Conservation (phyloP, 768 basidiomycete genomes). For the Pleurotus citrinopileatus region DNA sequence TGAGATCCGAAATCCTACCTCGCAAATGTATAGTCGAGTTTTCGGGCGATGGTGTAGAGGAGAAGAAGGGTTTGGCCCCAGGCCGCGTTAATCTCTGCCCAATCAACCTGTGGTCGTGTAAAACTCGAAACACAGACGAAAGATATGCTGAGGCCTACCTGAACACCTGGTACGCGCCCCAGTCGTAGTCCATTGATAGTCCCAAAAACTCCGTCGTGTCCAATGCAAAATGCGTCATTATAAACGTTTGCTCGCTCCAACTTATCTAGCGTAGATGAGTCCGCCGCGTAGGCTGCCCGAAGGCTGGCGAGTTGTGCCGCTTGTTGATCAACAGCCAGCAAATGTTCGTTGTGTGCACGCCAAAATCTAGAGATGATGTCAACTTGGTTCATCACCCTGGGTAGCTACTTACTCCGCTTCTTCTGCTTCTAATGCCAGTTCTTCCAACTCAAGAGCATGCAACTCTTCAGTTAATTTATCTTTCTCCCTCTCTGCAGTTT, state of each 20-base stretch:
- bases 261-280: conserved; percentile 75
- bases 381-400: not conserved
- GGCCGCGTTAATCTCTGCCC: conserved; percentile 98
- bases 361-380: conserved; percentile 60
- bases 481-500: conserved; percentile 72
- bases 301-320: conserved; percentile 67
- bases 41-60: conserved; percentile 86
- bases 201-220: conserved; percentile 91
- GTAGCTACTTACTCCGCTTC: conserved; percentile 62
- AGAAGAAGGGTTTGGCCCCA: conserved; percentile 96
- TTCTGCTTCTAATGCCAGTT: conserved; percentile 75
- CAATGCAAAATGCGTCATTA: conserved; percentile 94
- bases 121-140: not conserved
- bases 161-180: conserved; percentile 81
- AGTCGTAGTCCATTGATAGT: conserved; percentile 97
- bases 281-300: conserved; percentile 75
- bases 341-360: conserved; percentile 73
- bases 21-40: conserved; percentile 86
- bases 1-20: conserved; percentile 46
- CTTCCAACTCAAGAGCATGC: conserved; percentile 67
- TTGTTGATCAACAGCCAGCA: conserved; percentile 63
- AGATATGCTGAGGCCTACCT: conserved; percentile 55
- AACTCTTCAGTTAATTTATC: conserved; percentile 75
- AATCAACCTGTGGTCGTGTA: conserved; percentile 68
- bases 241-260: conserved; percentile 92